Evolutionary conservation across 139 green algal species (phyloP).

Genomic region (Limnomonas spitsbergensis): DNA sequence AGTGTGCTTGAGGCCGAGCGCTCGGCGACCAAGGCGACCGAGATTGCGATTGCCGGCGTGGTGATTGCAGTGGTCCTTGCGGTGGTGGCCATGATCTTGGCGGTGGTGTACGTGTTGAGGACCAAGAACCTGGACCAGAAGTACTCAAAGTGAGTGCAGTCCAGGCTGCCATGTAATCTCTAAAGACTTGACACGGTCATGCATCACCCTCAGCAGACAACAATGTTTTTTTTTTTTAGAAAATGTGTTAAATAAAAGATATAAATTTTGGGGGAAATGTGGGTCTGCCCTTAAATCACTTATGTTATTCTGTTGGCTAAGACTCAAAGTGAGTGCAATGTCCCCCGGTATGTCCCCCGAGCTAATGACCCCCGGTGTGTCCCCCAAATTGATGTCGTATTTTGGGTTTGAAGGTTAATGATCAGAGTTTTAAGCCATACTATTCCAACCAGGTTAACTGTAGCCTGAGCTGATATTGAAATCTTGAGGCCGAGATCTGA

Average conservation of each 20-base stretch:
- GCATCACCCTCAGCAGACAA: not conserved
- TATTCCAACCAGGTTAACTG: not conserved
- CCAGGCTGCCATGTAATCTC: no score
- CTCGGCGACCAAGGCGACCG: not conserved
- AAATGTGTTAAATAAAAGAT: not conserved
- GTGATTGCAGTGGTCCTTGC: constrained; percentile 1
- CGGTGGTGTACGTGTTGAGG: not conserved
- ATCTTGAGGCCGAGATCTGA: not conserved
- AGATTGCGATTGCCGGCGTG: constrained; percentile 4
- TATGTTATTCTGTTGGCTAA: not conserved
- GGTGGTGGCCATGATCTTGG: not conserved
- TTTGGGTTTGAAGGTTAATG: not conserved
- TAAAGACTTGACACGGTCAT: no score
- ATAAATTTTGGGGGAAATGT: not conserved
- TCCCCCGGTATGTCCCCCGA: not conserved
- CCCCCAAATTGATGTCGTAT: not conserved
- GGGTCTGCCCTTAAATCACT: not conserved
- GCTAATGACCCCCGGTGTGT: not conserved
- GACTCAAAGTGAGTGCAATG: not conserved
- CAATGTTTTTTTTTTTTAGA: not conserved
- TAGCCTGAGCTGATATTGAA: not conserved
- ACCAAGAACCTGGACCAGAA: constrained; percentile 16
- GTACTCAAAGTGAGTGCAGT: constrained; percentile 11
- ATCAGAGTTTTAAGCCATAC: constrained; percentile 5
- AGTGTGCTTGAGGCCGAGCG: not conserved